These are phyloP conservation scores for Hypholoma fasciculare DNA, from an alignment of 768 basidiomycete genomes.

Conservation along the genomic window DNA sequence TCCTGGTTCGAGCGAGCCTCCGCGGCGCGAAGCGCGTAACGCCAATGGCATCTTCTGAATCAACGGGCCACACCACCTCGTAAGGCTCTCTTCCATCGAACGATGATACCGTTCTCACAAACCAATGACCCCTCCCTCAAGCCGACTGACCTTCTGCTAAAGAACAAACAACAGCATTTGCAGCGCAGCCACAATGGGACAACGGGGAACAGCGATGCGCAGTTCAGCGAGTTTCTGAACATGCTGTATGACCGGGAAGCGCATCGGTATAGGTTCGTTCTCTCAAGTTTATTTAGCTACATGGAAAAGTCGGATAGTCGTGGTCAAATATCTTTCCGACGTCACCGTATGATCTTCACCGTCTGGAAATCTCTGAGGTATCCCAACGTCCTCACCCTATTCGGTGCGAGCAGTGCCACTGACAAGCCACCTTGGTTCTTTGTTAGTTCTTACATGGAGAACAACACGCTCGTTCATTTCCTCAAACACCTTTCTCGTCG, in stretches of 20 bases:
- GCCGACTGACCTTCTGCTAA: too few relatives aligned
- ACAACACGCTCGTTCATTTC: conserved; percentile 60
- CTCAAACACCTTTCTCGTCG: conserved; percentile 5
- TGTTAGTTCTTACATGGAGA: conserved; percentile 67
- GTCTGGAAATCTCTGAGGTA: conserved; percentile 71
- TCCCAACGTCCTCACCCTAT: conserved; percentile 66
- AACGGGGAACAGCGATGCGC: too few relatives aligned
- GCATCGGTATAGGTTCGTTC: conserved; percentile 71
- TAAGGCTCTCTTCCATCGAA: too few relatives aligned
- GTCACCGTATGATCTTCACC: conserved; percentile 56
- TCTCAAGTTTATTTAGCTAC: conserved; percentile 70
- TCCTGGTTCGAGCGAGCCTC: too few relatives aligned
- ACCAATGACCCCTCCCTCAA: too few relatives aligned
- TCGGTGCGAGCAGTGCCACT: conserved; percentile 69
- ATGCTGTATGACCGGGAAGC: conserved; percentile 57
- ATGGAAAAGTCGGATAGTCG: conserved; percentile 64
- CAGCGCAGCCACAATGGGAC: too few relatives aligned
- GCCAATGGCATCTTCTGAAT: too few relatives aligned
- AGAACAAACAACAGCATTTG: too few relatives aligned
- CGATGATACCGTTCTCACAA: too few relatives aligned
- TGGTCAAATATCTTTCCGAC: conserved; percentile 69
- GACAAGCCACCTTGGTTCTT: conserved; percentile 73
- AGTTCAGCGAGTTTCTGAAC: too few relatives aligned
- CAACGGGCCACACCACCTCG: too few relatives aligned
- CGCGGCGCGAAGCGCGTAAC: too few relatives aligned